Evolutionary conservation across 805 yeast genomes (phyloP).

Genomic region (Monosporozyma siamensis): DNA sequence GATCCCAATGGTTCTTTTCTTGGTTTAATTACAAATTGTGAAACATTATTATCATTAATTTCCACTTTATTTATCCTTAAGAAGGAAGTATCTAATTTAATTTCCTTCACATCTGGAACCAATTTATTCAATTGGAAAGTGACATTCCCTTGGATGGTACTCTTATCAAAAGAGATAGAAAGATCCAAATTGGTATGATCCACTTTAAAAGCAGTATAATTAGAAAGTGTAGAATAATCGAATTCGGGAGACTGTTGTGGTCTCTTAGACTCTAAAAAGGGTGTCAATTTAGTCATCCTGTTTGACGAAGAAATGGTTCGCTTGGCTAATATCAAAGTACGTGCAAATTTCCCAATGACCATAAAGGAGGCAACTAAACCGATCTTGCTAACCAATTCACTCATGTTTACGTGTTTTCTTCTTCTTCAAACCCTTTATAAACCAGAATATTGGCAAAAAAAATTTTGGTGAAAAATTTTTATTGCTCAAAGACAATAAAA

Average conservation of each 20-base stretch:
- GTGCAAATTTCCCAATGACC: neutral
- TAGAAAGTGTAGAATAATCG: conserved; percentile 76
- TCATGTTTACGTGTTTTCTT: no score
- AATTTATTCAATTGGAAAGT: conserved; percentile 35
- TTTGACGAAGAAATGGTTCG: neutral
- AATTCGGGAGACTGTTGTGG: conserved; percentile 37
- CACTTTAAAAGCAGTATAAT: conserved; percentile 47
- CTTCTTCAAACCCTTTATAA: no score
- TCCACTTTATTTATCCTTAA: conserved; percentile 38
- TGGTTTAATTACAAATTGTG: conserved; percentile 28
- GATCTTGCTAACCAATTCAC: no score
- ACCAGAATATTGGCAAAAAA: no score
- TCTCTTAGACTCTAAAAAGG: conserved; percentile 22
- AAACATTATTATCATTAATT: conserved; percentile 34
- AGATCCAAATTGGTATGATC: conserved; percentile 43
- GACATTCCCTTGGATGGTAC: conserved; percentile 48
- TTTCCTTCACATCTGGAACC: conserved; percentile 21
- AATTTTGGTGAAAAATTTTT: no score
- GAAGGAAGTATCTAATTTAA: conserved; percentile 57
- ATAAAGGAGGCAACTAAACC: neutral
- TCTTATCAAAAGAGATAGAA: conserved; percentile 45
- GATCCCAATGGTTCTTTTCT: conserved; percentile 53
- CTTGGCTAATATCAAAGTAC: neutral
- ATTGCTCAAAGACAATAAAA: no score
- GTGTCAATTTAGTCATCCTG: conserved; percentile 22